Evolutionary conservation across 2,329 filamentous ascomycete species (phyloP).

Genomic region (Decorospora gaudefroyi): DNA sequence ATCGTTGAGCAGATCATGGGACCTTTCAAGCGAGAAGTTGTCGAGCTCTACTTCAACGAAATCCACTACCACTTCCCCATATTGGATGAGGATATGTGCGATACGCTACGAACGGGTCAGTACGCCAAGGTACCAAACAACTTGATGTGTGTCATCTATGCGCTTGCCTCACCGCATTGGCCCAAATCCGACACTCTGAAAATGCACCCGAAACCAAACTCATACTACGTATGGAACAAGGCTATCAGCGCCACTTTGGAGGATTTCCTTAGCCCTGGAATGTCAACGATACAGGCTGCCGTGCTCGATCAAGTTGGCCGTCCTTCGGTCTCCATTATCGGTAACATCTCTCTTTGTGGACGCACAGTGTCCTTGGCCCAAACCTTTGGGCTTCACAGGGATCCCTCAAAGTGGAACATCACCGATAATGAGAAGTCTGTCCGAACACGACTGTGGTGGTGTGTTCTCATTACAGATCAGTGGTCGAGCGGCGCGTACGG

Average conservation of each 20-base stretch:
- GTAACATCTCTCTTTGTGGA: constrained; percentile 59
- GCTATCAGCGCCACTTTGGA: constrained; percentile 50
- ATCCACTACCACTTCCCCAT: constrained; percentile 49
- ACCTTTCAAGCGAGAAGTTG: constrained; percentile 44
- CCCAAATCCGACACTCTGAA: constrained; percentile 43
- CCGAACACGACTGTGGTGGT: constrained; percentile 61
- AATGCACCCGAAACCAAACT: constrained; percentile 45
- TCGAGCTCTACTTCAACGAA: constrained; percentile 54
- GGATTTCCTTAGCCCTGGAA: constrained; percentile 50
- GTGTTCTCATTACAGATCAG: constrained; percentile 60
- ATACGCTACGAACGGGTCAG: constrained; percentile 43
- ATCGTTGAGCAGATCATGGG: constrained; percentile 51
- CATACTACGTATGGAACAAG: constrained; percentile 50
- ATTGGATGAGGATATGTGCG: constrained; percentile 48
- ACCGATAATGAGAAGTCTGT: constrained; percentile 57
- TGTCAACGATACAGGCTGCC: constrained; percentile 48
- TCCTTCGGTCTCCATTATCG: constrained; percentile 49
- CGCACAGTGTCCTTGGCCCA: constrained; percentile 60
- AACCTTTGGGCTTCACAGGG: constrained; percentile 60
- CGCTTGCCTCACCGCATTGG: constrained; percentile 47
- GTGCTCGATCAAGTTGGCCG: constrained; percentile 50
- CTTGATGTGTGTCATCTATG: constrained; percentile 49
- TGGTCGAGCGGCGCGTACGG: constrained; percentile 63
- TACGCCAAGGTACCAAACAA: constrained; percentile 43
- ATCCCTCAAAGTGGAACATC: constrained; percentile 59